Evolutionary conservation across 2,329 filamentous ascomycete genomes (phyloP).

Genomic region (Nemania diffusa): DNA sequence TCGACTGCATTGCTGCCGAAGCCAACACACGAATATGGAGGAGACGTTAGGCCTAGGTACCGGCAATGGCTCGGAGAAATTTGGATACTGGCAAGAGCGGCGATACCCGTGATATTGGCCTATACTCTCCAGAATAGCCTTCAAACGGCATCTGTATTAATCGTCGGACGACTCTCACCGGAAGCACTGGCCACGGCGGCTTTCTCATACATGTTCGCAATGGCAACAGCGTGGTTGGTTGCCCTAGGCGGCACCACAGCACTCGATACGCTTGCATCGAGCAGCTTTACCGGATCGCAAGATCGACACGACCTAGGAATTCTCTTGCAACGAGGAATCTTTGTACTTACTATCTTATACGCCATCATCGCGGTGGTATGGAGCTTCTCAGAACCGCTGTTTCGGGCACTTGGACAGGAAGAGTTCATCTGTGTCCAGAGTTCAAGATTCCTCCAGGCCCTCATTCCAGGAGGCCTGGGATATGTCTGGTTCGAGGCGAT

Average conservation of each 20-base stretch:
- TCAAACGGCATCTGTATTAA: slow-evolving; percentile 82
- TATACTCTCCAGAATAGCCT: slow-evolving; percentile 88
- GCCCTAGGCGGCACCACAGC: slow-evolving; percentile 87
- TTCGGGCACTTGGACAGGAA: slow-evolving; percentile 79
- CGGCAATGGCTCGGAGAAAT: slow-evolving; percentile 66
- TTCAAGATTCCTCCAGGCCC: slow-evolving; percentile 74
- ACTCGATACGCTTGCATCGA: slow-evolving; percentile 84
- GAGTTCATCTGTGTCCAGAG: slow-evolving; percentile 79
- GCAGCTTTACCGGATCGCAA: slow-evolving; percentile 81
- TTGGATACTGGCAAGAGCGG: slow-evolving; percentile 73
- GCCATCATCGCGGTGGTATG: slow-evolving; percentile 77
- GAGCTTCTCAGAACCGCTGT: slow-evolving; percentile 78
- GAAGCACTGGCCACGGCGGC: slow-evolving; percentile 84
- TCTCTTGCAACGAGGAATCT: slow-evolving; percentile 78
- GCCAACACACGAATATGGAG: background rate
- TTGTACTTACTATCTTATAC: slow-evolving; percentile 79
- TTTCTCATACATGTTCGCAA: slow-evolving; percentile 94
- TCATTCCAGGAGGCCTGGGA: slow-evolving; percentile 84
- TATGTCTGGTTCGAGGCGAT: slow-evolving; percentile 89
- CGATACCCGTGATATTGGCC: slow-evolving; percentile 81
- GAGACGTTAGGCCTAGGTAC: slow-evolving; percentile 19
- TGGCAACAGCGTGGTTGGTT: slow-evolving; percentile 88
- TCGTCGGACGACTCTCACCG: slow-evolving; percentile 81
- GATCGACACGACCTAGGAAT: slow-evolving; percentile 83
- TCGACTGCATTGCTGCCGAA: slow-evolving; percentile 42